Base-by-base conservation (phyloP, 495 filamentous ascomycete genomes). In the Trichoderma reesei region DNA sequence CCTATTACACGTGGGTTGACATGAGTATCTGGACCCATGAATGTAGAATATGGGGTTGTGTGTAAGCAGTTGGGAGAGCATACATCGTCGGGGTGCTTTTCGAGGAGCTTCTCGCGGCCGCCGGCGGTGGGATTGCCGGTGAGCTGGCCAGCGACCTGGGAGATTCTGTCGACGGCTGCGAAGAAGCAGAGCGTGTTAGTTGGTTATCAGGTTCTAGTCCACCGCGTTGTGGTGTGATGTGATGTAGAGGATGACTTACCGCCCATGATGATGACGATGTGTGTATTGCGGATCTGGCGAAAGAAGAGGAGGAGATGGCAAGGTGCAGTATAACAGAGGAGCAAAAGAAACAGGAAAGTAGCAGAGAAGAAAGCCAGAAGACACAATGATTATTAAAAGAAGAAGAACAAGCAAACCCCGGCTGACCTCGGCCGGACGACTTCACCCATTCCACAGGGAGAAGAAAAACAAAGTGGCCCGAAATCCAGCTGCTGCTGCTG, bases 11-110 rank as follows among this genome's bases (percentile, higher is more conserved):
- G 18, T n/a, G 61, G 51, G 38, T 56, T 62, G 41, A 44, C 38
- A 41, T 18, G n/a, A 63, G 11, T 46, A 63, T 56, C 70, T 62
- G 68, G 63, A 26, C 56, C 67, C 62, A 39, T 42, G 11, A n/a
- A 18, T 33, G 14, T 62, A 13, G 10, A 36, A 36, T 31, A 16
- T 34, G 20, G 9, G 51, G 16, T 5, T 20, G 36, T 26, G 59
- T 54, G 46, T 54, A 13, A 20, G 59, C 26, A 18, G 59, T 9
- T 41, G 33, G n/a, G n/a, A 3, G 61, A n/a, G 51, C 77, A 67
- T 67, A 80, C 78, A 74, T 81, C 79, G 68, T 81, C 78, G 51
- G 77, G 71, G 69, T 73, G 75, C 74, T 81, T 81, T 74, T 80
- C 71, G 11, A 81, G 76, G 31, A 81, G 70, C 72, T 72, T 77